Conservation (phyloP, 139 green algal species). For the Chlorella ohadii region DNA sequence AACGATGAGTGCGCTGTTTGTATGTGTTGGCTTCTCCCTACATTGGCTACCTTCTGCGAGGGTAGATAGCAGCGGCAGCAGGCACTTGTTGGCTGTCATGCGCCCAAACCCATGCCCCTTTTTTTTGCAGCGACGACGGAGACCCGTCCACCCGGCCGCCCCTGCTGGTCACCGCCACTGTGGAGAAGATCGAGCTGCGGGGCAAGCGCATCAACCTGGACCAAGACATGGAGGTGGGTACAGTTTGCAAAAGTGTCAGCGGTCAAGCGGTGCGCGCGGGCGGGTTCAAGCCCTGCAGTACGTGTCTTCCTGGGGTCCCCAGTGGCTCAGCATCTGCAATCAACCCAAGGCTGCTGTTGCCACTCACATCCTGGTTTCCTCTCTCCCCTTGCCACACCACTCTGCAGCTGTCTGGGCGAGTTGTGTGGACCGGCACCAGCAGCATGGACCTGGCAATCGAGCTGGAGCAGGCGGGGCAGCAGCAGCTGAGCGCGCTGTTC, state of each 20-base stretch:
- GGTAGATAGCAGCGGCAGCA: no score
- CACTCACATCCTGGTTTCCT: no score
- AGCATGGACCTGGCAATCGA: conserved; percentile 47
- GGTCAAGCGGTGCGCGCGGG: no score
- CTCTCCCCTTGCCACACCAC: no score
- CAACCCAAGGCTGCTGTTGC: no score
- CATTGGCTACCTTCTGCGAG: no score
- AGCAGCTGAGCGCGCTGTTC: conserved; percentile 12
- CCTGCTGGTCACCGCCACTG: conserved; percentile 79
- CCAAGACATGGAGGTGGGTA: conserved; percentile 1
- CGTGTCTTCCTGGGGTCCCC: no score
- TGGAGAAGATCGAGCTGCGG: conserved; percentile 74
- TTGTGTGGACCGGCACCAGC: conserved; percentile 80
- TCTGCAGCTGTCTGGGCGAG: conserved; percentile 50
- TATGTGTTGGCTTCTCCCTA: no score
- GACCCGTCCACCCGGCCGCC: conserved; percentile 52
- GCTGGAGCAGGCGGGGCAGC: conserved; percentile 4
- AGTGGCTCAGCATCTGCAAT: no score
- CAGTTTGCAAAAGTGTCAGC: neutral
- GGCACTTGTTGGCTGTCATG: no score
- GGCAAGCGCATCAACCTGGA: neutral
- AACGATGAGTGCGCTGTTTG: no score
- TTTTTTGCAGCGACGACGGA: conserved; percentile 41
- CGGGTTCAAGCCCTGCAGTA: no score
- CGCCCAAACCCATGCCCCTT: neutral